Conservation (phyloP, 768 basidiomycete genomes). For the Agaricus bisporus region DNA sequence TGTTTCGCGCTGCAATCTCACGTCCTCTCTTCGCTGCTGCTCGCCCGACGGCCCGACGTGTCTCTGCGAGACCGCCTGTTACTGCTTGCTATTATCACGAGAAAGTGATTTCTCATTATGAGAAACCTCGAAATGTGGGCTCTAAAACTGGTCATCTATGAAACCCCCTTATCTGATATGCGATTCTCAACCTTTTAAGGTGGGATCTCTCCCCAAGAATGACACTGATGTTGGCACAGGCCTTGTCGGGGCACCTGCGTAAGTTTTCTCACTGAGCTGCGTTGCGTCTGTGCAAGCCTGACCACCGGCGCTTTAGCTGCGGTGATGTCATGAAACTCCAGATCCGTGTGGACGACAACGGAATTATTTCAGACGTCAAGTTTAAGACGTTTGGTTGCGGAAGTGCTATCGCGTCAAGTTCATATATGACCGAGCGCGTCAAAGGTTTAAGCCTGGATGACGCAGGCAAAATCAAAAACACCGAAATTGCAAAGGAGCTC, state of each 20-base stretch:
- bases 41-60: conserved; percentile 34
- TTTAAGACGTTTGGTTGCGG: conserved; percentile 99
- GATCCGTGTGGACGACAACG: conserved; percentile 92
- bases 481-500: conserved; percentile 97
- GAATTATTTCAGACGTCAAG: conserved; percentile 96
- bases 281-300: conserved; percentile 21
- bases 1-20: conserved; percentile 63
- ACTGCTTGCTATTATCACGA: conserved; percentile 80
- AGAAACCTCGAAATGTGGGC: conserved; percentile 83
- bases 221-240: conserved; percentile 94
- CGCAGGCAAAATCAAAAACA: conserved; percentile 96
- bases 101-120: conserved; percentile 97
- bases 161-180: conserved; percentile 52
- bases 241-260: conserved; percentile 96
- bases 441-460: conserved; percentile 91
- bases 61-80: conserved; percentile 37
- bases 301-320: conserved; percentile 47
- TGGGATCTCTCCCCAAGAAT: conserved; percentile 91
- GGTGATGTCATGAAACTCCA: conserved; percentile 99
- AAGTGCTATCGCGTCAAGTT: conserved; percentile 95
- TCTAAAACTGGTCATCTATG: conserved; percentile 8
- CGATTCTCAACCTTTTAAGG: conserved; percentile 42
- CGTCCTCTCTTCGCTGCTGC: conserved; percentile 43
- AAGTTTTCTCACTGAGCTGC: conserved; percentile 26
- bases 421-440: conserved; percentile 98